Base-by-base conservation (phyloP, 441 rosid species). In the Adansonia rubrostipa region DNA sequence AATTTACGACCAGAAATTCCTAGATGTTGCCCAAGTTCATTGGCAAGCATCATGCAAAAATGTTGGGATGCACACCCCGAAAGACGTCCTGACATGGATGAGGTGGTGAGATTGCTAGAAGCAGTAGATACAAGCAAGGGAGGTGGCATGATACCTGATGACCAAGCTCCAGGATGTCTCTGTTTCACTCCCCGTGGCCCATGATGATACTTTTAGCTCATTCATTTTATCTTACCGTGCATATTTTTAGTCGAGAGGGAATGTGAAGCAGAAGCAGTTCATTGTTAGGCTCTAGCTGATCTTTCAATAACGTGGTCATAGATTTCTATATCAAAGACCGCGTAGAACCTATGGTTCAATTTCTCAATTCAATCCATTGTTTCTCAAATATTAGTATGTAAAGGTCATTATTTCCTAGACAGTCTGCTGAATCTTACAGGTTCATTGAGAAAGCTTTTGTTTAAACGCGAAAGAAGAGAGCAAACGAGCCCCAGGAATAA, bases 121-220 rank as follows among this genome's bases (percentile, higher is more conserved):
- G 91, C 86, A 0, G 89, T 91, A 11, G 87, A 91, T 79, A 89
- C 91, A 20, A 87, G 87, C 87, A 89, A 85, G 82, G 95, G 95
- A 53, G 95, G 95, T 42, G 95, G 95, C 66, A 91, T 91, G 95
- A 91, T 89, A 73, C 89, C 95, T 3, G 92, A 89, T 28, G 95
- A 86, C 86, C 88, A 88, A 86, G 82, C 85, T 79, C 82, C 69
- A 10, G 87, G 92, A 0, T 91, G 92, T 44, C 80, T 89, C 74
- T 91, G 95, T 80, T 88, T 91, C 73, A 85, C 82, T 11, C 74
- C 86, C 68, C 91, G 90, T 24, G 95, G 95, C 62, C 93, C 92
- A 17, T 89, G 83, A 17, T 89, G 82, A 89, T n/a, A 28, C 13
- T 33, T 50, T 14, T 50, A 58, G 28, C 42, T 22, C 45, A 22